Evolutionary conservation across 805 yeast species (phyloP).

Genomic region (Priceomyces haplophilus): DNA sequence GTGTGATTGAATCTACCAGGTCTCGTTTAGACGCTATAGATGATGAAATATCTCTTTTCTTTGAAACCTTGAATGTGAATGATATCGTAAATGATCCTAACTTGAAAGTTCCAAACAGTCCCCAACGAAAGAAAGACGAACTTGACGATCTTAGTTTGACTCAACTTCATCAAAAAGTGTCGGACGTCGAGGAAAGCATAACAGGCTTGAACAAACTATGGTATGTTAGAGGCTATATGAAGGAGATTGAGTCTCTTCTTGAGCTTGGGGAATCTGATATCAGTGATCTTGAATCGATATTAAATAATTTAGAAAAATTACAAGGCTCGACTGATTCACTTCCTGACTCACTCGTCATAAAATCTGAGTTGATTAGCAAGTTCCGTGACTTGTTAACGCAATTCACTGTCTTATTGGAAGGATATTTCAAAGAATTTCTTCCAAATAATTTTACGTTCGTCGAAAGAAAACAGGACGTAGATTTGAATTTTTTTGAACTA

Average conservation of each 20-base stretch:
- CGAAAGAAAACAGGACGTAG: constrained; percentile 6
- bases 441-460: constrained; percentile 18
- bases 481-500: constrained; percentile 9
- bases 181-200: constrained; percentile 10
- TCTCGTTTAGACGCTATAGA: constrained; percentile 5
- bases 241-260: constrained; percentile 18
- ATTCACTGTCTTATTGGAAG: constrained; percentile 13
- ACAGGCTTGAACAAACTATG: constrained; percentile 22
- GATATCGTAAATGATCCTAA: constrained; percentile 18
- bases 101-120: constrained; percentile 6
- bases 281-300: constrained; percentile 17
- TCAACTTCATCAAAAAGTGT: constrained; percentile 11
- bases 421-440: constrained; percentile 16
- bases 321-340: constrained; percentile 12
- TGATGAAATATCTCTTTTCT: constrained; percentile 8
- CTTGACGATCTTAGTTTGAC: constrained; percentile 7
- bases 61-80: constrained; percentile 11
- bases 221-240: constrained; percentile 24
- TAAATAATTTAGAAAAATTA: constrained; percentile 18
- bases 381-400: constrained; percentile 8
- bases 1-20: neutral
- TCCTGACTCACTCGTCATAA: constrained; percentile 13
- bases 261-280: constrained; percentile 10
- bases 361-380: constrained; percentile 10
- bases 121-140: constrained; percentile 2